Conservation (phyloP, 805 yeast genomes). For the Candida berthetii region DNA sequence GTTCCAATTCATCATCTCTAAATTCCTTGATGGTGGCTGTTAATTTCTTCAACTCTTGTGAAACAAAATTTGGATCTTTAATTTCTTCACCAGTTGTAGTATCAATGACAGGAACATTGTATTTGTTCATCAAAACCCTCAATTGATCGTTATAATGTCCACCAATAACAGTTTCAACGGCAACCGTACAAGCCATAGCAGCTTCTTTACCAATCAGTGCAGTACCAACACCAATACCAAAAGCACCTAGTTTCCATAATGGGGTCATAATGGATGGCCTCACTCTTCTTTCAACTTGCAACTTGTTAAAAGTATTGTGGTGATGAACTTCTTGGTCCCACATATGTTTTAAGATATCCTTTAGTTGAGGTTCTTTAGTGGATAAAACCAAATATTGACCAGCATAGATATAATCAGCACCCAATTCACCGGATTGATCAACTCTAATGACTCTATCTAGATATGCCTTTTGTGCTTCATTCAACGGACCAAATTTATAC, state of each 20-base stretch:
- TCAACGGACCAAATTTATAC: conserved; percentile 14
- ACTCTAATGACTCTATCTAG: conserved; percentile 77
- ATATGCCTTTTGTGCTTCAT: conserved; percentile 58
- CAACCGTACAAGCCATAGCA: conserved; percentile 99
- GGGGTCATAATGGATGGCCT: conserved; percentile 93
- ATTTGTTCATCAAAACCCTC: conserved; percentile 66
- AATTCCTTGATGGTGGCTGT: conserved; percentile 63
- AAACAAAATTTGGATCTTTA: conserved; percentile 21
- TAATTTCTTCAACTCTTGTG: conserved; percentile 52
- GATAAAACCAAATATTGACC: conserved; percentile 83
- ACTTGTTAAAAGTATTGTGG: conserved; percentile 72
- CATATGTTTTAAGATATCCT: conserved; percentile 85
- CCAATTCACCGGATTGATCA: conserved; percentile 97
- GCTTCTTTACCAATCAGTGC: conserved; percentile 88
- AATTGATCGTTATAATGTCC: conserved; percentile 91
- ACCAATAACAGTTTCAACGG: conserved; percentile 97
- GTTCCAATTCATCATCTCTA: conserved; percentile 94
- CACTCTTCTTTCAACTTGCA: conserved; percentile 73
- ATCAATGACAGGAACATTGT: conserved; percentile 35
- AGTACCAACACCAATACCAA: conserved; percentile 79
- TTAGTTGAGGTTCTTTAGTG: conserved; percentile 64
- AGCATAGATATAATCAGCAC: conserved; percentile 87
- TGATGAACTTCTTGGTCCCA: conserved; percentile 98
- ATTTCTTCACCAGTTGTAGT: conserved; percentile 20
- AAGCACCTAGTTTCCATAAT: conserved; percentile 88